Base-by-base conservation (phyloP, 148 eudicot species). In the Beta vulgaris region DNA sequence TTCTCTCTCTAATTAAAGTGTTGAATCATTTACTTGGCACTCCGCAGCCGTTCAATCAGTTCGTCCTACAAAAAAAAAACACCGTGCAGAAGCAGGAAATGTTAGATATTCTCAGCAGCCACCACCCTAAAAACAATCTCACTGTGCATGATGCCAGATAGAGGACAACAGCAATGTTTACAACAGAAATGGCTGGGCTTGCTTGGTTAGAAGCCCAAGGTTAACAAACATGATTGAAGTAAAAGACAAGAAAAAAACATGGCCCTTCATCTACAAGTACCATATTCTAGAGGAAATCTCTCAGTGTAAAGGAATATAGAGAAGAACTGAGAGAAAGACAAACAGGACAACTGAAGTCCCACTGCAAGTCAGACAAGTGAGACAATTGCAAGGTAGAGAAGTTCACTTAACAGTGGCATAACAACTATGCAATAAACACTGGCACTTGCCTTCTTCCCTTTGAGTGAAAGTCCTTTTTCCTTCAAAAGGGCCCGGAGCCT, bases 401-500 rank as follows among this genome's bases (percentile, higher is more conserved):
- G 26, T 70, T 70, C 19, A 34, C 12, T 16, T 7, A 13, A 40
- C 10, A 76, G 15, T 43, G n/a, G 15, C 40, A 19, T 54, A 67
- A 28, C 12, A 26, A 32, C 65, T 21, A 32, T 67, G 37, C 51
- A 40, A 36, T 36, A 75, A 80, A 71, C 37, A 44, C 19, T n/a
- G 19, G 29, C 25, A 83, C 97, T 88, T 80, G 83, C 98, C 97
- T 93, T 93, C 79, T 78, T 91, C 68, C 97, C 98, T 71, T 61
- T 89, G 54, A 58, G 37, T 16, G 93, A 83, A 79, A 94, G 93
- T 53, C 97, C 96, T 81, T 76, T 91, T 72, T 94, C 98, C 80
- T 79, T 91, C 36, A 94, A 72, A 73, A 94, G 86, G 35, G 87
- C 88, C 21, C 96, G 95, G 12, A 94, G 88, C 81, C 84, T 88